Evolutionary conservation across 1,284 basidiomycete species (phyloP).

Genomic region (Malassezia arunalokei): DNA sequence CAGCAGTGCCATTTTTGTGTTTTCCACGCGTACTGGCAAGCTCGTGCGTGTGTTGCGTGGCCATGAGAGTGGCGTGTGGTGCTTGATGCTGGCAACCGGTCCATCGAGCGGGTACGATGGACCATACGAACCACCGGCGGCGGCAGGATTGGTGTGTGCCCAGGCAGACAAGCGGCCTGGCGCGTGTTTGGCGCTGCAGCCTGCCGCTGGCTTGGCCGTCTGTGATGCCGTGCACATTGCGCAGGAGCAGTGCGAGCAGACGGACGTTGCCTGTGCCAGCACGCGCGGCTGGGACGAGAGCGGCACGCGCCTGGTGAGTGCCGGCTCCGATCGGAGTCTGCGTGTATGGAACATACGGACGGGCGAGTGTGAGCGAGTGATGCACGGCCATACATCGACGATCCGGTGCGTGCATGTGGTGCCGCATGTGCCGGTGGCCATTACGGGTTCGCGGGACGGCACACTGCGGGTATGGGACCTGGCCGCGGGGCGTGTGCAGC

Average conservation of each 20-base stretch:
- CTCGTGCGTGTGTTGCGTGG: constrained; percentile 67
- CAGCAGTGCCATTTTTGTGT: constrained; percentile 75
- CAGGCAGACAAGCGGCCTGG: background rate
- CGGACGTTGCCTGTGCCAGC: constrained; percentile 21
- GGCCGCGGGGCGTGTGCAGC: constrained; percentile 59
- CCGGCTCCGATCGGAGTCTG: constrained; percentile 78
- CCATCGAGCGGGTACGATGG: background rate
- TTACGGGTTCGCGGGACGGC: constrained; percentile 66
- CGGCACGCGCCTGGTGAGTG: constrained; percentile 68
- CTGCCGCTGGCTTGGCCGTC: constrained; percentile 1
- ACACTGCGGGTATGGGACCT: constrained; percentile 90
- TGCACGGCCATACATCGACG: constrained; percentile 77
- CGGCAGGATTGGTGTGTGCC: background rate
- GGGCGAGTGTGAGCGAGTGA: constrained; percentile 66
- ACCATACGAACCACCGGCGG: background rate
- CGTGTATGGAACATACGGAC: constrained; percentile 81
- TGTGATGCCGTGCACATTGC: constrained; percentile 3
- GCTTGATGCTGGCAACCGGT: constrained; percentile 58
- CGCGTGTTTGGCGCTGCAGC: constrained; percentile 1
- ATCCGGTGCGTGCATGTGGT: constrained; percentile 81
- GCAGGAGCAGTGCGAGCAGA: background rate
- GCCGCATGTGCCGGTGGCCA: constrained; percentile 71
- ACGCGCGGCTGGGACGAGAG: constrained; percentile 58
- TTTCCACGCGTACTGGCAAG: constrained; percentile 66
- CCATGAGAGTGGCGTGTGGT: constrained; percentile 84